Conservation (phyloP, 2,329 filamentous ascomycete species). For the Stachybotrys chlorohalonatus region DNA sequence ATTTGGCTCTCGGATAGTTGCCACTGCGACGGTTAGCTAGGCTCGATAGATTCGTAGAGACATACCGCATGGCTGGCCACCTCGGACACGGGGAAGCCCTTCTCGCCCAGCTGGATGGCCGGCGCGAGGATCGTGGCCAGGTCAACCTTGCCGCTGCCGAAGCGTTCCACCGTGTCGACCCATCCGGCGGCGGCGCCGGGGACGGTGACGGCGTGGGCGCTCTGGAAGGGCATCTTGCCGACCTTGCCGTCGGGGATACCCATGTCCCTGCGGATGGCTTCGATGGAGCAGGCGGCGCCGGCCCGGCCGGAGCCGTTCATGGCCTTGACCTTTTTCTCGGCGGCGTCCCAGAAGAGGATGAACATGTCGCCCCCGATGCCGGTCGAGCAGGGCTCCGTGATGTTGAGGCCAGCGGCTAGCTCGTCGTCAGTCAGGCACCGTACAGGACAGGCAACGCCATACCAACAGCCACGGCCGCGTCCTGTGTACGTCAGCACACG, state of each 20-base stretch:
- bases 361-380: conserved; percentile 98
- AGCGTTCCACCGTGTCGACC: conserved; percentile 79
- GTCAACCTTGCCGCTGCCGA: conserved; percentile 77
- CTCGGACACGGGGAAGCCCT: conserved; percentile 85
- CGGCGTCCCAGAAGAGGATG: conserved; percentile 82
- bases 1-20: conserved; percentile 51
- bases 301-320: conserved; percentile 92
- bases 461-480: conserved; percentile 92
- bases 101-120: conserved; percentile 76
- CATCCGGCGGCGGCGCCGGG: conserved; percentile 90
- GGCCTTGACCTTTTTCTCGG: conserved; percentile 70
- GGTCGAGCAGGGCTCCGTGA: conserved; percentile 87
- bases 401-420: conserved; percentile 77
- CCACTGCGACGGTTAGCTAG: conserved; percentile 51
- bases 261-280: conserved; percentile 61
- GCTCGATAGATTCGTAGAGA: conserved; percentile 4
- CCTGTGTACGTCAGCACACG: conserved; percentile 37
- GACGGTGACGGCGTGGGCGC: conserved; percentile 74
- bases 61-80: conserved; percentile 60
- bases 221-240: conserved; percentile 61
- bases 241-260: conserved; percentile 48
- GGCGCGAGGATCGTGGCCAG: conserved; percentile 72
- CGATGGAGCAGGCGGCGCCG: conserved; percentile 58
- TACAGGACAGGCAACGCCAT: conserved; percentile 15
- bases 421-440: no score